These are phyloP conservation scores for Aspergillus ostianus DNA, from an alignment of 495 filamentous ascomycete species.

Conservation along the genomic window DNA sequence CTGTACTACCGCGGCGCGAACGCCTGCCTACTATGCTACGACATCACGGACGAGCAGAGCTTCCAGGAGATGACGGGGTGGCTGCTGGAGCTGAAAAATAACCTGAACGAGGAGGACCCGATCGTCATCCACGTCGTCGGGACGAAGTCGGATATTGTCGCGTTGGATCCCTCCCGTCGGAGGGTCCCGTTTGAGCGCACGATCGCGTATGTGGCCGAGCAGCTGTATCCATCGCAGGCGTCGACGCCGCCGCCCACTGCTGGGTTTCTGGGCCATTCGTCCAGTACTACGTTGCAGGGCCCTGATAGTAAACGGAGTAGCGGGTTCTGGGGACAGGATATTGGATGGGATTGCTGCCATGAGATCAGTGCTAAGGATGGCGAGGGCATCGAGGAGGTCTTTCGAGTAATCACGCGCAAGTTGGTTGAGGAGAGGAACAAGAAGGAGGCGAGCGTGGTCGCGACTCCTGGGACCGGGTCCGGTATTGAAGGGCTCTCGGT, in stretches of 20 bases:
- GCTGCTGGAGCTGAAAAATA: constrained; percentile 74
- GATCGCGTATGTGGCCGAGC: constrained; percentile 91
- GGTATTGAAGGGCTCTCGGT: constrained; percentile 15
- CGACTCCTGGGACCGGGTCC: constrained; percentile 22
- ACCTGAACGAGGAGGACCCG: constrained; percentile 57
- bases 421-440: constrained; percentile 87
- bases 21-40: constrained; percentile 92
- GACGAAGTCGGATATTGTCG: constrained; percentile 90
- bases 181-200: constrained; percentile 91
- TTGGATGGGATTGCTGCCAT: constrained; percentile 94
- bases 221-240: constrained; percentile 66
- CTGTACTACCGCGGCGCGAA: constrained; percentile 96
- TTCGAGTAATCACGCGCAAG: constrained; percentile 90
- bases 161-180: constrained; percentile 68
- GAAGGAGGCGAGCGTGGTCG: constrained; percentile 53
- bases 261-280: constrained; percentile 22
- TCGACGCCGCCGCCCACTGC: constrained; percentile 67
- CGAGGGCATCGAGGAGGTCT: constrained; percentile 96
- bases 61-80: constrained; percentile 94
- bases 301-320: constrained; percentile 75
- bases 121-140: constrained; percentile 95
- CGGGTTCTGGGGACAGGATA: constrained; percentile 88
- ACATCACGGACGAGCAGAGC: constrained; percentile 80
- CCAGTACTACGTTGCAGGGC: constrained; percentile 52
- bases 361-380: constrained; percentile 94